These are phyloP conservation scores for Irpex sp. DNA, from an alignment of 1,284 basidiomycete genomes.

Conservation along the genomic window DNA sequence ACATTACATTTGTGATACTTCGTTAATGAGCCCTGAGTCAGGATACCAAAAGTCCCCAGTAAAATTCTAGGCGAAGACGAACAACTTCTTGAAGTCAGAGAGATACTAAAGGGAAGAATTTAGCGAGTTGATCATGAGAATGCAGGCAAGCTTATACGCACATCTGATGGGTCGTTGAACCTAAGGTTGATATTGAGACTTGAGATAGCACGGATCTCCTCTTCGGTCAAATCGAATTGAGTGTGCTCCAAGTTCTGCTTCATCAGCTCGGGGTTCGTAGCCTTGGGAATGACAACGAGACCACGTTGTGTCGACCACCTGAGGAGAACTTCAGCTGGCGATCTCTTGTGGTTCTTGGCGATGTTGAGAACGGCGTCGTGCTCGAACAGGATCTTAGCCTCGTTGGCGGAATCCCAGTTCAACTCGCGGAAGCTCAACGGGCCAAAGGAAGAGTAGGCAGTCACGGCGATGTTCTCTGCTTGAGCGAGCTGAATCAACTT, in stretches of 20 bases:
- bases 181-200: constrained; percentile 17
- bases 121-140: neutral
- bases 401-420: constrained; percentile 16
- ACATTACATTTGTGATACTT: constrained; percentile 1
- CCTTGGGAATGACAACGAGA: constrained; percentile 21
- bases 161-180: constrained; percentile 23
- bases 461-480: constrained; percentile 17
- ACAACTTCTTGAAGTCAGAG: constrained; percentile 3
- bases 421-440: constrained; percentile 23
- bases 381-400: constrained; percentile 18
- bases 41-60: no score
- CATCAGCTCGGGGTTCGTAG: constrained; percentile 15
- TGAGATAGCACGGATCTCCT: constrained; percentile 17
- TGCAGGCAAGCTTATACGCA: constrained; percentile 6
- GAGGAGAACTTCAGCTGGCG: constrained; percentile 20
- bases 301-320: constrained; percentile 22
- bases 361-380: constrained; percentile 18
- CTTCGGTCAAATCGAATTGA: constrained; percentile 12
- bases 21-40: neutral
- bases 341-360: constrained; percentile 15
- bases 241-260: constrained; percentile 17
- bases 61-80: neutral
- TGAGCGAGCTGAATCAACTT: constrained; percentile 18
- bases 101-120: constrained; percentile 2
- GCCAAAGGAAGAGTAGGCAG: constrained; percentile 23